These are phyloP conservation scores for Gloeopeniophorella convolvens DNA, from an alignment of 768 basidiomycete species.

Conservation along the genomic window DNA sequence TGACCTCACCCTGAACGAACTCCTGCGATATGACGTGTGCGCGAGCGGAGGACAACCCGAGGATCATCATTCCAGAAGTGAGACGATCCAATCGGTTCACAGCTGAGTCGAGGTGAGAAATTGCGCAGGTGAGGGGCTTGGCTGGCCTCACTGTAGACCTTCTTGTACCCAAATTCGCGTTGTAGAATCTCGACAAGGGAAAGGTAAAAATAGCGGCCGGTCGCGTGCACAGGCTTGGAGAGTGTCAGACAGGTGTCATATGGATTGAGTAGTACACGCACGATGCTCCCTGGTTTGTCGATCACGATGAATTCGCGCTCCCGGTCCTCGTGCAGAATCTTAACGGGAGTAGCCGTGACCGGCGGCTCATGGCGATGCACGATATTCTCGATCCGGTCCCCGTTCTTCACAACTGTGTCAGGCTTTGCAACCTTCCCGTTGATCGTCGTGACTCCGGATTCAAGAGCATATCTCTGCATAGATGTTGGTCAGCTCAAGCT, in stretches of 20 bases:
- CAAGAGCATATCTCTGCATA: constrained; percentile 58
- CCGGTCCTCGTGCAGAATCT: constrained; percentile 69
- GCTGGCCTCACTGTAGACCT: constrained; percentile 65
- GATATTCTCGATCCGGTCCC: constrained; percentile 92
- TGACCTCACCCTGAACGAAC: constrained; percentile 74
- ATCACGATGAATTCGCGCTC: constrained; percentile 85
- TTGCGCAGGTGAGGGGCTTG: background rate
- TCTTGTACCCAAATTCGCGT: constrained; percentile 73
- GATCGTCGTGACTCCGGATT: constrained; percentile 91
- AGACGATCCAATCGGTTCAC: constrained; percentile 91
- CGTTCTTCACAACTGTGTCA: constrained; percentile 72
- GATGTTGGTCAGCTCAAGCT: background rate
- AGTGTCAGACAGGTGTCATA: background rate
- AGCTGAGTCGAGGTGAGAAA: constrained; percentile 44
- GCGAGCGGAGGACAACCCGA: constrained; percentile 65
- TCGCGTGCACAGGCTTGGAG: constrained; percentile 80
- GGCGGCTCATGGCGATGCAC: constrained; percentile 98
- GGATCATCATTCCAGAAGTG: constrained; percentile 93
- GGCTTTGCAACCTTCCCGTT: constrained; percentile 85
- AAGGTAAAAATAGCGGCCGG: constrained; percentile 86
- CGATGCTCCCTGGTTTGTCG: constrained; percentile 95
- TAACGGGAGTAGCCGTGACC: constrained; percentile 76
- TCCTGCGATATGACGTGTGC: constrained; percentile 71
- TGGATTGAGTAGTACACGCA: constrained; percentile 40
- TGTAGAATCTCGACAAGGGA: constrained; percentile 83